These are phyloP conservation scores for Ceratocystis destructans DNA, from an alignment of 2,329 filamentous ascomycete genomes.

Conservation along the genomic window DNA sequence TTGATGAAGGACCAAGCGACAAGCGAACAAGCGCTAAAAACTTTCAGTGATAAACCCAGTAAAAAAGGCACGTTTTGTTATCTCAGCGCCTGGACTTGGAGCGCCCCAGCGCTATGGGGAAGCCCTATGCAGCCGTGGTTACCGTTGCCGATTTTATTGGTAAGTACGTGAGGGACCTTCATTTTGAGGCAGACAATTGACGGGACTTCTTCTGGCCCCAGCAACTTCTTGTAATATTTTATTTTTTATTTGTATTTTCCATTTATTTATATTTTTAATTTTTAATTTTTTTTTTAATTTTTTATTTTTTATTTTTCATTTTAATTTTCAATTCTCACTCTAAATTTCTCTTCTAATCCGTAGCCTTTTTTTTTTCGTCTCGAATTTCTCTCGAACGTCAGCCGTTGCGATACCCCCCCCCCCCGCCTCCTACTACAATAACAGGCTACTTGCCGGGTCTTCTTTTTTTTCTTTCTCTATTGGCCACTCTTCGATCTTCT, in stretches of 20 bases:
- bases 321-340: conserved; percentile 14
- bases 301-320: no score
- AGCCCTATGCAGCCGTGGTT: not conserved
- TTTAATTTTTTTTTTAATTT: no score
- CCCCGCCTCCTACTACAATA: conserved; percentile 9
- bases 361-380: conserved; percentile 3
- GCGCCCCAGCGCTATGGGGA: not conserved
- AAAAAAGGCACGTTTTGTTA: not conserved
- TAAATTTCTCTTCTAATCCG: conserved; percentile 9
- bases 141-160: not conserved
- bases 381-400: conserved; percentile 9
- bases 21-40: conserved; percentile 2
- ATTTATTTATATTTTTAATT: no score
- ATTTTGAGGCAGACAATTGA: conserved; percentile 17
- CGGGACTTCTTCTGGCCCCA: conserved; percentile 8
- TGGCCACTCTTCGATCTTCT: not conserved
- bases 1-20: conserved; percentile 18
- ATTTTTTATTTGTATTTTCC: no score
- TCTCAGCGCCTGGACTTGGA: not conserved
- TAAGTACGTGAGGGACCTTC: conserved; percentile 10
- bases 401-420: conserved; percentile 14
- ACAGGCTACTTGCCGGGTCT: conserved; percentile 3
- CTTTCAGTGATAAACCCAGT: not conserved
- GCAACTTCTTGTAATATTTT: not conserved
- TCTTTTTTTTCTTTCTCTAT: conserved; percentile 8